phyloP scores from a whole-genome alignment of 176 grass and related monocot genomes.

The Metroxylon sagu region DNA sequence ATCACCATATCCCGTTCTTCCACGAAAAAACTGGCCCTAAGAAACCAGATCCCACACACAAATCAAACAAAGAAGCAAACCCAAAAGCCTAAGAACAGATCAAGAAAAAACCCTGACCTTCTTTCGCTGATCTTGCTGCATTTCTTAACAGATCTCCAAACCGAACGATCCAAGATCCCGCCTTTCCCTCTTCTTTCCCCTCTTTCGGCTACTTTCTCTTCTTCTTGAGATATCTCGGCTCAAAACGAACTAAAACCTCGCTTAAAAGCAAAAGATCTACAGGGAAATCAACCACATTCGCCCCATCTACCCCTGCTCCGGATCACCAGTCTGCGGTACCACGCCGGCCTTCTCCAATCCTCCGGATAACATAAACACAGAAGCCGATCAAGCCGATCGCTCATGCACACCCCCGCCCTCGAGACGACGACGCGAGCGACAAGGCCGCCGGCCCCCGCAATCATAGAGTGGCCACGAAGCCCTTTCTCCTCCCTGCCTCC shows the following conservation, averaged over 20 bases:
- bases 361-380: conserved; percentile 4
- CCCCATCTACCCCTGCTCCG: conserved; percentile 24
- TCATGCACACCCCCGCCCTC: conserved; percentile 15
- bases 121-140: conserved; percentile 44
- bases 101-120: conserved; percentile 24
- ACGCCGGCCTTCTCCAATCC: conserved; percentile 2
- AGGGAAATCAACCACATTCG: conserved; percentile 27
- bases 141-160: conserved; percentile 1
- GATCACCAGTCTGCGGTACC: conserved; percentile 13
- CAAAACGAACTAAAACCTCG: conserved; percentile 3
- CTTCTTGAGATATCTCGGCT: neutral
- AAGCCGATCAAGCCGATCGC: conserved; percentile 24
- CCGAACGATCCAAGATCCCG: conserved; percentile 1
- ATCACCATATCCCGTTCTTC: neutral
- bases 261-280: conserved; percentile 1
- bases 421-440: neutral
- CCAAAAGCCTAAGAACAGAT: neutral
- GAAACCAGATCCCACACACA: neutral
- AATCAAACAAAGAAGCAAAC: conserved; percentile 1
- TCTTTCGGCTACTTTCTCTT: neutral
- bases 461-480: neutral
- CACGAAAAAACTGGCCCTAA: neutral
- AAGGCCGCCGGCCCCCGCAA: neutral
- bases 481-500: neutral
- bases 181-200: conserved; percentile 2